Conservation (phyloP, 169 alveolate species). For the Amoebophrya sp. region DNA sequence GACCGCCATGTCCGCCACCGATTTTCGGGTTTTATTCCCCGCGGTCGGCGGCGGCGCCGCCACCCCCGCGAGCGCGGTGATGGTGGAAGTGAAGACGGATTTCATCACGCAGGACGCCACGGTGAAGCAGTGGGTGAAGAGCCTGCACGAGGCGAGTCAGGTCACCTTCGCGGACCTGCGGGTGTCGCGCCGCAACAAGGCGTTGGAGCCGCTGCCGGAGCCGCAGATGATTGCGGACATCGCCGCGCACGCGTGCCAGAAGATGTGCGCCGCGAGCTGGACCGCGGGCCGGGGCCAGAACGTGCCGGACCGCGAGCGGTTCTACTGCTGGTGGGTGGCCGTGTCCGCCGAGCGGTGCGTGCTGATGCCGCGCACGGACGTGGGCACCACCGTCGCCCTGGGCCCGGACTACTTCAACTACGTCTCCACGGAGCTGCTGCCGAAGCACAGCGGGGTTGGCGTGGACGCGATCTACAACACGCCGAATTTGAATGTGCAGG, state of each 20-base stretch:
- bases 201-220: not conserved
- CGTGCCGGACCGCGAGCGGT: not conserved
- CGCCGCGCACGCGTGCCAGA: not conserved
- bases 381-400: not conserved
- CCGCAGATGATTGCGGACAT: not conserved
- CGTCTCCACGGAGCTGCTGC: not conserved
- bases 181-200: not conserved
- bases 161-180: not conserved
- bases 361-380: slow-evolving; percentile 24
- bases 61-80: too few species aligned
- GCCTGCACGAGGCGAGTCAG: not conserved
- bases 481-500: too few species aligned
- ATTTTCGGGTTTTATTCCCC: too few species aligned
- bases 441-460: not conserved
- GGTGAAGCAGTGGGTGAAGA: too few species aligned
- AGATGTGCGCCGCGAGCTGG: not conserved
- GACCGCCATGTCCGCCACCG: too few species aligned
- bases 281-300: not conserved
- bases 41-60: too few species aligned
- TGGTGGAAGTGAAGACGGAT: too few species aligned
- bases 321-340: slow-evolving; percentile 26
- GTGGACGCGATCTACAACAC: not conserved
- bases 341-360: not conserved
- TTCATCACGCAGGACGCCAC: too few species aligned
- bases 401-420: not conserved